phyloP scores from a whole-genome alignment of 2,329 filamentous ascomycete species.

The Paraconiothyrium sp. region DNA sequence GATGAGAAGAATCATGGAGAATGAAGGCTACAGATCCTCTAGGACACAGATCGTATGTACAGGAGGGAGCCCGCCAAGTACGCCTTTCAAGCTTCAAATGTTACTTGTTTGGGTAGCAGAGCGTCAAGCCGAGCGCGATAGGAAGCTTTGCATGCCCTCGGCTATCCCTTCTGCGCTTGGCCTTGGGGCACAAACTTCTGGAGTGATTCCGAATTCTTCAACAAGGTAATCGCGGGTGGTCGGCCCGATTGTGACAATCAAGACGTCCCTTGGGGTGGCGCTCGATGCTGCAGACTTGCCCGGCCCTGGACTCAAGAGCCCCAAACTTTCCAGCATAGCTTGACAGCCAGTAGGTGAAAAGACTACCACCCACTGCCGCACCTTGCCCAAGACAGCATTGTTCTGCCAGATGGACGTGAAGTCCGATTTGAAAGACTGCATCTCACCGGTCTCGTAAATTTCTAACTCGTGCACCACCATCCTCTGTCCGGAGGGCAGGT shows the following conservation, averaged over 20 bases:
- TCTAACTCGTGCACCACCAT: conserved; percentile 80
- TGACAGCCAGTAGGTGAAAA: conserved; percentile 71
- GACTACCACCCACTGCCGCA: conserved; percentile 76
- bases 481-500: conserved; percentile 59
- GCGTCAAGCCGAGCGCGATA: conserved; percentile 1
- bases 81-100: background rate
- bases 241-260: conserved; percentile 89
- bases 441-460: conserved; percentile 86
- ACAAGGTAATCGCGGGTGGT: conserved; percentile 83
- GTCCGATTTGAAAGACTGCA: conserved; percentile 77
- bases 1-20: background rate
- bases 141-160: conserved; percentile 66
- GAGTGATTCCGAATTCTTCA: conserved; percentile 70
- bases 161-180: conserved; percentile 84
- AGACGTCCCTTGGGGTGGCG: conserved; percentile 57
- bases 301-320: conserved; percentile 54
- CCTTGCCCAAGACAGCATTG: conserved; percentile 49
- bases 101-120: background rate
- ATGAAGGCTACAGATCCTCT: background rate
- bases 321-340: conserved; percentile 66
- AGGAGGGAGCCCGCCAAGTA: too few relatives aligned
- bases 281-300: conserved; percentile 44
- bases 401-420: conserved; percentile 65
- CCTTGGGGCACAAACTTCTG: conserved; percentile 81
- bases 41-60: background rate